Base-by-base conservation (phyloP, 805 yeast genomes). In the Sugiyamaella valdiviana region DNA sequence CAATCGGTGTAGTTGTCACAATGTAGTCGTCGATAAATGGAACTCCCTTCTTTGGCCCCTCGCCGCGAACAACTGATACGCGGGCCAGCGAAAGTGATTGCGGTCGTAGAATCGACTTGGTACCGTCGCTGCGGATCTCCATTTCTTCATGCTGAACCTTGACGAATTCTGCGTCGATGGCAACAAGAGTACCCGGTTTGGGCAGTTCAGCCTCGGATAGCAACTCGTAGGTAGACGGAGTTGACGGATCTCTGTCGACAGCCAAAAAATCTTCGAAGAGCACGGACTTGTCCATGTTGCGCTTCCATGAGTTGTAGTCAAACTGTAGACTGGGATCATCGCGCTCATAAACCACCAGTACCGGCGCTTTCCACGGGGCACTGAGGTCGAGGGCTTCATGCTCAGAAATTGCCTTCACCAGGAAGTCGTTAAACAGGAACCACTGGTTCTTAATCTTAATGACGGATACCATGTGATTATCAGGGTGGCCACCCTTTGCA, bases 101-200 rank as follows among this genome's bases (percentile, higher is more conserved):
- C 0, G 99, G 97, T 51, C 81, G 76, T 4, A 89, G 74, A 32
- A 91, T 65, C 5, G 78, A 75, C 53, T 82, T 81, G 4, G 74
- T 60, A 0, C 98, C 97, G 52, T 79, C 79, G 46, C 82, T 79
- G 46, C 79, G 78, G 42, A 91, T 77, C 60, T 90, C 97, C 39
- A 79, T 76, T 52, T 83, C 79, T 56, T 89, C 97, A 3, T 85
- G 85, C 43, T 80, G 78, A 26, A 90, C 63, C 24, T 82, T 77
- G 2, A 93, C 98, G 72, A 95, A 93, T 65, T 93, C 99, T 0
- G 99, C 97, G 71, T 93, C 99, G 49, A 93, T 83, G 0, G 98
- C 99, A 16, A 91, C 82, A 36, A 89, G 63, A 1, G 86, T 72
- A 0, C 96, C 96, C 0, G 81, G 75, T 17, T 61, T 60, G 0